A percentile compares a stretch with the other conserved stretches of the same genome.
Evolutionary conservation across 225 moss, liverwort and hornwort species (phyloP).

Genomic region (Polytrichum formosum): DNA sequence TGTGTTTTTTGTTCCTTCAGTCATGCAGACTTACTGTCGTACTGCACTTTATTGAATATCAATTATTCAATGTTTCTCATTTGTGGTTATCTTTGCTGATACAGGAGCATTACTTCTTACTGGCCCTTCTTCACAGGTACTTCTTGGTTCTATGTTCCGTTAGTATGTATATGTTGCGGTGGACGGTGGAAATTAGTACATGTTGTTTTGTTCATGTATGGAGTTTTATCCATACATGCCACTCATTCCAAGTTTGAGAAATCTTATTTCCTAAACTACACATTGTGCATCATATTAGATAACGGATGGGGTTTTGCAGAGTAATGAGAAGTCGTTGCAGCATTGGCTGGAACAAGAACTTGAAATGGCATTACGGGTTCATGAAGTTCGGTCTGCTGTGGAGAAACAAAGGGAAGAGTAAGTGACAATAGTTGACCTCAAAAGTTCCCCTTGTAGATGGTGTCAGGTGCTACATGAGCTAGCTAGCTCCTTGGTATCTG

Average conservation of each 20-base stretch:
- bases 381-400: slow-evolving; percentile 84
- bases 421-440: slow-evolving; percentile 4
- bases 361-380: slow-evolving; percentile 88
- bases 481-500: too few species aligned
- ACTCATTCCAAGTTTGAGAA: too few species aligned
- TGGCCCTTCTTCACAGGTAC: slow-evolving; percentile 44
- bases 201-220: too few species aligned
- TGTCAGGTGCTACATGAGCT: too few species aligned
- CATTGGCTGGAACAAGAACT: slow-evolving; percentile 96
- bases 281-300: neutral
- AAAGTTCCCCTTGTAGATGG: too few species aligned
- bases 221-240: too few species aligned
- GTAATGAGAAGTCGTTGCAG: slow-evolving; percentile 71
- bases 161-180: too few species aligned
- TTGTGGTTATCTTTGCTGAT: neutral
- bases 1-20: too few species aligned
- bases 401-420: slow-evolving; percentile 91
- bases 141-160: neutral
- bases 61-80: slow-evolving; percentile 1
- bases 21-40: neutral
- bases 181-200: too few species aligned
- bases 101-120: slow-evolving; percentile 46
- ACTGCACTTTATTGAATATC: neutral
- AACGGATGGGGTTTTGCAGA: slow-evolving; percentile 13
- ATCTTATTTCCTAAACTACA: too few species aligned